Conservation (phyloP, 192 early-diverging fungal genomes). For the Pilaira anomala region DNA sequence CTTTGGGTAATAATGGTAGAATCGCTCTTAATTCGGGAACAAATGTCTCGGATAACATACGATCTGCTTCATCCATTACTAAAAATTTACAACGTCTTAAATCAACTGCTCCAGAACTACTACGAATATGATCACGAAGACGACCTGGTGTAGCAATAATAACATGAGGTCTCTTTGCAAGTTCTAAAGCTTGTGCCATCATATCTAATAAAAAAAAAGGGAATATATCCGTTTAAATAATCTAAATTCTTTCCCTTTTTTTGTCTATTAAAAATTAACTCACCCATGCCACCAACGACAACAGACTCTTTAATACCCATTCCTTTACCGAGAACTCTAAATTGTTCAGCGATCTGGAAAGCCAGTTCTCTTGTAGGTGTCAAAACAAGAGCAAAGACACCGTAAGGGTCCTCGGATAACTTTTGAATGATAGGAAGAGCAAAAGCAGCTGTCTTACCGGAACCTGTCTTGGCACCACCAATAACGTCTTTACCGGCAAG, state of each 20-base stretch:
- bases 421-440: constrained; percentile 95
- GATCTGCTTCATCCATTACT: constrained; percentile 96
- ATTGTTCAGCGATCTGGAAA: constrained; percentile 98
- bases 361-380: constrained; percentile 98
- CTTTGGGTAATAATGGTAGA: constrained; percentile 70
- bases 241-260: too few species aligned
- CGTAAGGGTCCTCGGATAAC: constrained; percentile 93
- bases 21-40: constrained; percentile 77
- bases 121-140: constrained; percentile 88
- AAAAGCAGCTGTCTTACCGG: constrained; percentile 98
- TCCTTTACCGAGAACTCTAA: constrained; percentile 84
- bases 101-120: constrained; percentile 67
- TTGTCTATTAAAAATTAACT: background rate
- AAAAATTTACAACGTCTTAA: constrained; percentile 76
- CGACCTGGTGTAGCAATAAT: constrained; percentile 95
- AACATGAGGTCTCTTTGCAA: constrained; percentile 82
- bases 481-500: constrained; percentile 75
- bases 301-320: constrained; percentile 83
- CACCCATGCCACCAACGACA: constrained; percentile 87
- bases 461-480: constrained; percentile 94
- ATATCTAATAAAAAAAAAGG: constrained; percentile 71
- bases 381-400: constrained; percentile 92
- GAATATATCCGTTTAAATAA: background rate
- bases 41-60: constrained; percentile 85
- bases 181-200: constrained; percentile 89